Conservation (phyloP, 176 grass and related monocot species). For the Elymus sibiricus region DNA sequence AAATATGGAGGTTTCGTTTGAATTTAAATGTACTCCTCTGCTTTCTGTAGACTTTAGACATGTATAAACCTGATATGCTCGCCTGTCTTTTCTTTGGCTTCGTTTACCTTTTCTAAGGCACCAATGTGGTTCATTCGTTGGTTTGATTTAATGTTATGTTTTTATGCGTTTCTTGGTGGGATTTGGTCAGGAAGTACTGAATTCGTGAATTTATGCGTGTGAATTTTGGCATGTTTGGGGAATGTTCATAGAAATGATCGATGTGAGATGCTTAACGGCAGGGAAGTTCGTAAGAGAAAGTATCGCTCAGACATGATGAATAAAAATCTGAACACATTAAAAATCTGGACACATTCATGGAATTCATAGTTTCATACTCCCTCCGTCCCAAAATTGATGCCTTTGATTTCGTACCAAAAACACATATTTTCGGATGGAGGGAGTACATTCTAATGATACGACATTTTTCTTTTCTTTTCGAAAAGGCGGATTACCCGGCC, state of each 20-base stretch:
- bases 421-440: too few relatives aligned
- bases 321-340: too few relatives aligned
- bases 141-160: not conserved
- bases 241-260: not conserved
- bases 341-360: too few relatives aligned
- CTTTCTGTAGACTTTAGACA: constrained; percentile 22
- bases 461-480: too few relatives aligned
- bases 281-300: too few relatives aligned
- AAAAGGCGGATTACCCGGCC: too few relatives aligned
- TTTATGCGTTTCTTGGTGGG: not conserved
- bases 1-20: constrained; percentile 4
- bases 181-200: not conserved
- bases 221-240: not conserved
- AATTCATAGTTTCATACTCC: too few relatives aligned
- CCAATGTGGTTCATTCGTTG: not conserved
- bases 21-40: not conserved
- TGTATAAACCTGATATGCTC: not conserved
- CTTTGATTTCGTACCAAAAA: too few relatives aligned
- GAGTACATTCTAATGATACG: too few relatives aligned
- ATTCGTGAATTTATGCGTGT: not conserved
- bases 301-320: too few relatives aligned
- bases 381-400: too few relatives aligned
- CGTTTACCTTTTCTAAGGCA: not conserved
- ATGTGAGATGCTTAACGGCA: not conserved
- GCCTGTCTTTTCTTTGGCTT: not conserved